phyloP scores from a whole-genome alignment of 805 yeast genomes.

The Yamadazyma ubonensis region DNA sequence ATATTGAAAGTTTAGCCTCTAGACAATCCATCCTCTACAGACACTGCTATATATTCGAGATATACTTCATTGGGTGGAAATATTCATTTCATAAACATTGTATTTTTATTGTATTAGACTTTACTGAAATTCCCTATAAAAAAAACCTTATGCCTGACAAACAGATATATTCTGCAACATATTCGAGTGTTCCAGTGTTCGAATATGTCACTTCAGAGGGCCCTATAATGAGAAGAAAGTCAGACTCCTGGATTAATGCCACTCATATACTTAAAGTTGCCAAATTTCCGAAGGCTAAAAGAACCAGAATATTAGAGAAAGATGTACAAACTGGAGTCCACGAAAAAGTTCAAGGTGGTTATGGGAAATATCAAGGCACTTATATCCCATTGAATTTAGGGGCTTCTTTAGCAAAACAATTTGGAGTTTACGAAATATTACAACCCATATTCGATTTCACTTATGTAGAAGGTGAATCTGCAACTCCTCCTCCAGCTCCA shows the following conservation, averaged over 20 bases:
- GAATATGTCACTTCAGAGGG: conserved; percentile 69
- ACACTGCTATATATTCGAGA: too few relatives aligned
- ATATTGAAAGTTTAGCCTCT: background rate
- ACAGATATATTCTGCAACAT: conserved; percentile 67
- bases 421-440: conserved; percentile 52
- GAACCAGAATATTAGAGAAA: conserved; percentile 62
- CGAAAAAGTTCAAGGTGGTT: conserved; percentile 73
- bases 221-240: conserved; percentile 65
- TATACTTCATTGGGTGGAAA: too few relatives aligned
- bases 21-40: too few relatives aligned
- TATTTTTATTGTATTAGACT: conserved; percentile 1
- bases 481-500: conserved; percentile 49
- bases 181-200: conserved; percentile 68
- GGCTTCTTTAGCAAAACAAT: conserved; percentile 36
- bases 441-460: conserved; percentile 64
- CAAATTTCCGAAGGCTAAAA: conserved; percentile 61
- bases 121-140: conserved; percentile 1
- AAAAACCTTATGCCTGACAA: conserved; percentile 17
- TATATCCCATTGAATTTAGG: conserved; percentile 45
- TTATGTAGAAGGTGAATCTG: conserved; percentile 40
- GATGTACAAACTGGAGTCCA: conserved; percentile 63
- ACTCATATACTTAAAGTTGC: conserved; percentile 71
- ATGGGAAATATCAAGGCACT: conserved; percentile 62
- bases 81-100: background rate
- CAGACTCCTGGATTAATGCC: conserved; percentile 68